Conservation (phyloP, 371 early-diverging fungal species). For the Blakeslea trispora region DNA sequence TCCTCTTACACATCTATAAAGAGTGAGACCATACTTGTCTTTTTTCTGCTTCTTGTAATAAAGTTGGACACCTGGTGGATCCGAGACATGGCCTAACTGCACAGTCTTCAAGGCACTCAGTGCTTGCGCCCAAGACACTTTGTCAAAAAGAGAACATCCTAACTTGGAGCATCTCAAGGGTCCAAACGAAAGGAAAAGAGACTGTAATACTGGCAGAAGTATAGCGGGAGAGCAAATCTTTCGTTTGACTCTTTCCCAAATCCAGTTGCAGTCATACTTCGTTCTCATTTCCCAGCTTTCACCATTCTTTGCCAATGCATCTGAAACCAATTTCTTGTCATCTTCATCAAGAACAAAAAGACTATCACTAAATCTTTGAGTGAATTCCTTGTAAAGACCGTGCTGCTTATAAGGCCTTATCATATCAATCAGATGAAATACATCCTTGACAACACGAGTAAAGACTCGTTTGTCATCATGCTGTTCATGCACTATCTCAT, state of each 20-base stretch:
- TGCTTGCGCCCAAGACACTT: background rate
- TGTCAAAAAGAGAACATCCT: constrained; percentile 2
- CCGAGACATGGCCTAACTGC: background rate
- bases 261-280: constrained; percentile 9
- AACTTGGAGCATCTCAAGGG: constrained; percentile 7
- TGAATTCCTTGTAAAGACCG: constrained; percentile 8
- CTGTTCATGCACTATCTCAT: background rate
- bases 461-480: background rate
- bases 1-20: constrained; percentile 8
- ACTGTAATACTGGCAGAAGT: constrained; percentile 1
- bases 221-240: constrained; percentile 3
- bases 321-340: background rate
- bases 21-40: background rate
- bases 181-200: constrained; percentile 4
- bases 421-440: constrained; percentile 5
- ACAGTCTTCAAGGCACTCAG: background rate
- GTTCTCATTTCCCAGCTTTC: constrained; percentile 1
- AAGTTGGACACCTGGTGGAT: background rate
- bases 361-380: background rate
- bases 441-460: background rate
- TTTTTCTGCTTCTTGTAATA: background rate
- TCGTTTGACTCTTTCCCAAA: constrained; percentile 6
- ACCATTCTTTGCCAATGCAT: background rate
- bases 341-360: background rate
- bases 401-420: constrained; percentile 3